Conservation (phyloP, 2,329 filamentous ascomycete species). For the Basipetospora chlamydospora region DNA sequence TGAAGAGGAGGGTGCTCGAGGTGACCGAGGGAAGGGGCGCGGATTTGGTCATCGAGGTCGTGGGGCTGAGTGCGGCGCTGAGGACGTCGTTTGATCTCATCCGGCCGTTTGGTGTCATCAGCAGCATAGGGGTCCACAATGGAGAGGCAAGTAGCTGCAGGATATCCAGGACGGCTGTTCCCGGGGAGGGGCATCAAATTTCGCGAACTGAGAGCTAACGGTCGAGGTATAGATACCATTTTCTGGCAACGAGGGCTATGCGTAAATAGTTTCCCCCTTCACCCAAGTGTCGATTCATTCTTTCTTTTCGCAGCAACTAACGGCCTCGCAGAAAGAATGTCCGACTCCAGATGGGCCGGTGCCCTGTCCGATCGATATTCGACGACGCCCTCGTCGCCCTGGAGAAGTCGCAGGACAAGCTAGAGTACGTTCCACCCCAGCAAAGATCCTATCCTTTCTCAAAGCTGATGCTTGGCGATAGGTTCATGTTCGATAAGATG, state of each 20-base stretch:
- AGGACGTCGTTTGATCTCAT: constrained; percentile 52
- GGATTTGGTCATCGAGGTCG: constrained; percentile 64
- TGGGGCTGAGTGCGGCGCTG: constrained; percentile 51
- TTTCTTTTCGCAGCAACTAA: too few relatives aligned
- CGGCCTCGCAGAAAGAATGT: constrained; percentile 47
- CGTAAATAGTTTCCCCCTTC: constrained; percentile 19
- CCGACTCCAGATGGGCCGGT: constrained; percentile 60
- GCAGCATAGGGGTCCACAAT: constrained; percentile 58
- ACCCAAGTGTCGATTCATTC: too few relatives aligned
- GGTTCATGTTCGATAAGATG: constrained; percentile 65
- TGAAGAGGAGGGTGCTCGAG: constrained; percentile 54
- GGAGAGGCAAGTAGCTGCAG: constrained; percentile 39
- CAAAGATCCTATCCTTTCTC: background rate
- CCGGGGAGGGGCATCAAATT: background rate
- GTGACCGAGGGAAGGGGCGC: constrained; percentile 66
- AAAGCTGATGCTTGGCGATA: constrained; percentile 14
- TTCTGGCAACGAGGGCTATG: constrained; percentile 48
- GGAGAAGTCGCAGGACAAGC: constrained; percentile 45
- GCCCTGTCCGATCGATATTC: constrained; percentile 60
- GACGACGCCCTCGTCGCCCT: constrained; percentile 44
- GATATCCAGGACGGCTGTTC: too few relatives aligned
- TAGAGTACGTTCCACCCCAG: constrained; percentile 33
- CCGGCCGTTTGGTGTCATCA: constrained; percentile 53
- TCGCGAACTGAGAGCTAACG: constrained; percentile 11
- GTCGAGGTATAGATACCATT: constrained; percentile 44